phyloP scores from a whole-genome alignment of 73 alveolate genomes.

The Paramecium tetraurelia region DNA sequence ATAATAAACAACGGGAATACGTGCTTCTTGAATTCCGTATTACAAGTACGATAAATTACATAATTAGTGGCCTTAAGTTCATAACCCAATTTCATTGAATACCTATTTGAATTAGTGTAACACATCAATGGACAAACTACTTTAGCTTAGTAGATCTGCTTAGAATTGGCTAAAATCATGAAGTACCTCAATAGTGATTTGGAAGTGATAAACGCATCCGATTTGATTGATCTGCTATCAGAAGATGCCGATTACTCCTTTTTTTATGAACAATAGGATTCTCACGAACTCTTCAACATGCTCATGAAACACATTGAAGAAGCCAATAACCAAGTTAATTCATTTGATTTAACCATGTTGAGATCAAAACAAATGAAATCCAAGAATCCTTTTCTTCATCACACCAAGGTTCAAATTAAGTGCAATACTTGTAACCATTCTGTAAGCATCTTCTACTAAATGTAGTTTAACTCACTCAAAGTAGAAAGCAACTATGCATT shows the following conservation, averaged over 20 bases:
- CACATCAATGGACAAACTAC: not conserved
- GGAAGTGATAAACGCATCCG: not conserved
- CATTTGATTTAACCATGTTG: not conserved
- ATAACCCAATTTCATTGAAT: constrained; percentile 14
- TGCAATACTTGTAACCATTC: not conserved
- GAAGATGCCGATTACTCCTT: constrained; percentile 2
- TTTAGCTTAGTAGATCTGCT: not conserved
- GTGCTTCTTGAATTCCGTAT: constrained; percentile 16
- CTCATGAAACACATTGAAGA: constrained; percentile 5
- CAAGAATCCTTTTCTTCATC: constrained; percentile 27
- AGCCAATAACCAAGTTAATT: not conserved
- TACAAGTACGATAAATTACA: not conserved
- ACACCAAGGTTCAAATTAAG: not conserved
- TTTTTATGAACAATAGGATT: constrained; percentile 18
- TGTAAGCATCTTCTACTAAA: not conserved
- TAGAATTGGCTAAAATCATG: constrained; percentile 1
- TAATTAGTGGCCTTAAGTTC: constrained; percentile 15
- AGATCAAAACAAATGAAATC: not conserved
- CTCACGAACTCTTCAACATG: constrained; percentile 8
- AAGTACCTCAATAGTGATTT: not conserved
- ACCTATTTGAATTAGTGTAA: not conserved
- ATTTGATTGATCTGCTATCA: not conserved
- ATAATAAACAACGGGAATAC: not conserved
- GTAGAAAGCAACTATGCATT: constrained; percentile 3
- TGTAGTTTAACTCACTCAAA: not conserved